Conservation (phyloP, 2,329 filamentous ascomycete genomes). For the Passalora sequoiae region DNA sequence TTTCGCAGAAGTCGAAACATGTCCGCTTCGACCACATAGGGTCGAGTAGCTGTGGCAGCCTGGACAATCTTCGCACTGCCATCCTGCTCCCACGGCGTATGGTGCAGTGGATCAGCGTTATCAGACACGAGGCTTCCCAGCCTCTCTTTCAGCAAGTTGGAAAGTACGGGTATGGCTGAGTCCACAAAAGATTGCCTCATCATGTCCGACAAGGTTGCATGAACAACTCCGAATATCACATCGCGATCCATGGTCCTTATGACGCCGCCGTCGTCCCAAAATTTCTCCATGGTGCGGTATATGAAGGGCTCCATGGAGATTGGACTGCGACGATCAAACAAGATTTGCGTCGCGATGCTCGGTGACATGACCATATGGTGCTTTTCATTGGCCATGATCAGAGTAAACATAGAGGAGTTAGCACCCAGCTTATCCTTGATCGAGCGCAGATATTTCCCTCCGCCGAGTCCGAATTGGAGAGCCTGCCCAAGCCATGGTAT, state of each 20-base stretch:
- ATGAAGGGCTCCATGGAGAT: not conserved
- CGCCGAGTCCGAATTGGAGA: not conserved
- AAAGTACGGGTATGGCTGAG: not conserved
- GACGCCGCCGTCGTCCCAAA: not conserved
- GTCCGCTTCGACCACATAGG: not conserved
- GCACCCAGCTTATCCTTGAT: not conserved
- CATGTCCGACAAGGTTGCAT: not conserved
- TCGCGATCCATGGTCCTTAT: not conserved
- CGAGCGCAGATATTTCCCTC: not conserved
- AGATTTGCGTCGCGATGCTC: slow-evolving; percentile 1
- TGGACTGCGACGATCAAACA: not conserved
- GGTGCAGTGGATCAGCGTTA: not conserved
- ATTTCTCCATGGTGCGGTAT: not conserved
- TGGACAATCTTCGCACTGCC: not conserved
- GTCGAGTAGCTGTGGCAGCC: not conserved
- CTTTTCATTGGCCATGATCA: not conserved
- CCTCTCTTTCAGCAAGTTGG: not conserved
- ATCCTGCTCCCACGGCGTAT: not conserved
- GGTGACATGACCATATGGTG: not conserved
- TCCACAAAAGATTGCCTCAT: not conserved
- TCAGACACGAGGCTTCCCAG: not conserved
- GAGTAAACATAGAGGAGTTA: not conserved
- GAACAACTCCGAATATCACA: not conserved
- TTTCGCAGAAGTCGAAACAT: not conserved
- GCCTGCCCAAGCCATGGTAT: slow-evolving; percentile 1